Evolutionary conservation across 129 eudicot species (phyloP), one percentile per base, ranked within the genome.

Genomic region (Heracleum sosnowskyi): DNA sequence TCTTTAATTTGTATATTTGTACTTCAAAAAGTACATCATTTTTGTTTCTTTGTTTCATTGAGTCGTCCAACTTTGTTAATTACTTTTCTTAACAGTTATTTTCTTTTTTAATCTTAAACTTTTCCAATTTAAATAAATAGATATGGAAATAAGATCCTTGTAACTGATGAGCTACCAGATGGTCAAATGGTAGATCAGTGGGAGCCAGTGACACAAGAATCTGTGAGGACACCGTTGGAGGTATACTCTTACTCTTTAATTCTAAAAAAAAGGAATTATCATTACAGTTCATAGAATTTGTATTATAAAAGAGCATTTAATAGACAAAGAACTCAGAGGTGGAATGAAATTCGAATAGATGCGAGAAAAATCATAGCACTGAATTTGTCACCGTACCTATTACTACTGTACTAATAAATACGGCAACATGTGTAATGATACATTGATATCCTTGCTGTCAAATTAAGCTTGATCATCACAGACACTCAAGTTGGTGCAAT

Each of bases 181-280:
- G 98, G 98, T 83, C 98, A 95, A 79, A 95, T 95, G 98, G 98
- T 95, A 84, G 98, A 95, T 83, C 97, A 95, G 77, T 95, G 98
- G 98, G 98, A 95, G 82, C 94, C 97, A 15, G 98, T 95, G 75
- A 86, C 96, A 78, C 80, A 82, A 31, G 92, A 88, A 74, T 95
- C 96, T 40, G 89, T 95, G 78, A 91, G 88, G 79, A 90, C 98
- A 76, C 98, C 98, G 57, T 87, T 95, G 73, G 91, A 95, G 97
- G 98, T 95, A 76, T 60, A 74, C 49, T 70, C 69, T 35, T 46
- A 69, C 82, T 44, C 53, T 29, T 28, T 83, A 37, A 37, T 33
- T 60, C 24, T 42, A 7, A n/a, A 18, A 20, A 7, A 3, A 51
- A 13, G 20, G 7, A 18, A 18, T 17, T 20, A 69, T 60, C 16